Evolutionary conservation across 805 yeast species (phyloP), one percentile per base, ranked within the genome.

Genomic region (Candida oleophila): DNA sequence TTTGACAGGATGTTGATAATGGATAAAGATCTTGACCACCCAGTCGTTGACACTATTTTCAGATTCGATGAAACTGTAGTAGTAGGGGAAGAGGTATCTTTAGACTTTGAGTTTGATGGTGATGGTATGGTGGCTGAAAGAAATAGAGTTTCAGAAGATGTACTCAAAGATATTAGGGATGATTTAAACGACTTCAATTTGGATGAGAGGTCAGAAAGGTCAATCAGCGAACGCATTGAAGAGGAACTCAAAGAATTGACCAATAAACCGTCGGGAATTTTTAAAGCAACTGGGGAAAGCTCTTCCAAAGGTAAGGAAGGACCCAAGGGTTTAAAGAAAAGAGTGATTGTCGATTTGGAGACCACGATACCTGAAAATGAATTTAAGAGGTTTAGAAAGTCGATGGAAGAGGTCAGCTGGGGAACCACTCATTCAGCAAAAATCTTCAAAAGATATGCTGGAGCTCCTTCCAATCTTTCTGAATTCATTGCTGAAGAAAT

Each of bases 21-120:
- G 5, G 30, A 25, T 25, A 25, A 11, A 25, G 30, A 25, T 25
- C 11, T 7, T 25, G 30, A 54, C 49, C 52, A 55, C 14, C 44
- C 43, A 25, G 50, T 54, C 8, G 42, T 49, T 18, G 39, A 33
- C 3, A 43, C 49, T 9, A 46, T 51, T 9, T 52, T 34, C 20
- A 49, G 41, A 18, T 25, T 38, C 18, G 22, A 32, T 19, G 52
- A 53, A n/a, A 42, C 48, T 11, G 46, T 42, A 16, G 36, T 41
- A 32, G 51, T 45, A 1, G 52, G 48, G 5, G 36, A 49, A 19
- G 48, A 43, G 9, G 48, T 34, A 4, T 49, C 42, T 1, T 51
- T 60, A 1, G 59, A 53, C 30, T 55, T 61, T 45, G 66, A 55
- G 36, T 59, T 62, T 37, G 52, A 59, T 32, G 45, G 53, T 5